Base-by-base conservation (phyloP, 345 rosid genomes). In the Corchorus capsularis region DNA sequence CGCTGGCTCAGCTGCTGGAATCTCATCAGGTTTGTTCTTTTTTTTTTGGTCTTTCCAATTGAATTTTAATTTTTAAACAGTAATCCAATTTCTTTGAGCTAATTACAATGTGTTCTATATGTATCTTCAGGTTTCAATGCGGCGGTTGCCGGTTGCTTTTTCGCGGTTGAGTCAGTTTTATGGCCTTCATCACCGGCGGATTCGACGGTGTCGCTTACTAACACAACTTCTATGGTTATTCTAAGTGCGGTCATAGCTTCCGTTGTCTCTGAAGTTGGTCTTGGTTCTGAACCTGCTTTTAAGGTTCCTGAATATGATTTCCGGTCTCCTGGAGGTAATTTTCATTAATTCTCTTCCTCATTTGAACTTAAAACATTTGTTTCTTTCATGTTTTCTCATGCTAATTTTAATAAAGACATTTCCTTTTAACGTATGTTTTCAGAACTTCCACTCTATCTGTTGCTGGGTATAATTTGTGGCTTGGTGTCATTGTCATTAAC, bases 131-230 rank as follows among this genome's bases (percentile, higher is more conserved):
- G 98, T 62, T 94, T 94, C 86, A 94, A 94, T 75, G 97, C 98
- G 56, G 98, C 98, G 41, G 98, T 94, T 80, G 97, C 97, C 72
- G 97, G 98, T 73, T 94, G 97, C 67, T 94, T 93, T 82, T 94
- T 94, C 35, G 97, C 97, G 9, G 94, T 93, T 50, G 98, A 94
- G 78, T 94, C 97, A 4, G 97, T 93, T 71, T 79, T 94, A 82
- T 91, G 98, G 97, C 97, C 97, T 67, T 87, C 98, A 69, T 87
- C 98, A 0, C 87, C 89, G 2, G 63, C 71, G 43, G 90, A 90
- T 76, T 86, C 87, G 19, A 82, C 94, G 22, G 34, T 80, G 2
- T 90, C 96, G 2, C 92, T 92, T 77, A 84, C 97, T 27, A 93
- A 89, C 74, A 83, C 95, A 12, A 93, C 98, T 47, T 94, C 97